Evolutionary conservation across 768 basidiomycete species (phyloP).

Genomic region (Kondoa malvinella): DNA sequence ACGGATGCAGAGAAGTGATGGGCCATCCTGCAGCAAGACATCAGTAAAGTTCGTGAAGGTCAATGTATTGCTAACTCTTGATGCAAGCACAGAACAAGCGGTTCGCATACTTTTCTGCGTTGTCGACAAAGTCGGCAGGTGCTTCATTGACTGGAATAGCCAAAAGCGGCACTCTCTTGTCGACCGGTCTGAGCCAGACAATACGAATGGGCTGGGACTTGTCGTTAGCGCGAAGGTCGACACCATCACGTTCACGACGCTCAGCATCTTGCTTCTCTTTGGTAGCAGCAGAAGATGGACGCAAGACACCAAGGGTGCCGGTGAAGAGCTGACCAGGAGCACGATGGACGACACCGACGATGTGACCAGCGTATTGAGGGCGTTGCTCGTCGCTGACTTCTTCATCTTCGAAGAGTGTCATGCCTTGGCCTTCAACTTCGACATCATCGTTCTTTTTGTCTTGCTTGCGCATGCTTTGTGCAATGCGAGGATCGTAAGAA

Average conservation of each 20-base stretch:
- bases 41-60: slow-evolving; percentile 39
- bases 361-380: slow-evolving; percentile 95
- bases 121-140: slow-evolving; percentile 82
- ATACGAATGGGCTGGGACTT: slow-evolving; percentile 44
- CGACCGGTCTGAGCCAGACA: slow-evolving; percentile 99
- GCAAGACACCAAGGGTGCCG: slow-evolving; percentile 81
- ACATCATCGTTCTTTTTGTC: slow-evolving; percentile 99
- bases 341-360: slow-evolving; percentile 97
- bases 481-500: slow-evolving; percentile 66
- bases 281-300: slow-evolving; percentile 89
- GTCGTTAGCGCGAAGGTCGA: slow-evolving; percentile 41
- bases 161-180: slow-evolving; percentile 89
- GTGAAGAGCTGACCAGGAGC: slow-evolving; percentile 99
- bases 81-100: slow-evolving; percentile 93
- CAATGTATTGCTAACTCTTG: slow-evolving; percentile 51
- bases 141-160: slow-evolving; percentile 99
- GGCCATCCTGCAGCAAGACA: slow-evolving; percentile 38
- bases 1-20: slow-evolving; percentile 92
- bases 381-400: slow-evolving; percentile 98
- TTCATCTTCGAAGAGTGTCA: slow-evolving; percentile 94
- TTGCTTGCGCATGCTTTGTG: slow-evolving; percentile 47
- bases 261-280: slow-evolving; percentile 99
- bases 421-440: slow-evolving; percentile 94
- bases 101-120: slow-evolving; percentile 75
- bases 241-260: slow-evolving; percentile 88